Base-by-base conservation (phyloP, 2,329 filamentous ascomycete species). In the Calonectria henricotiae region DNA sequence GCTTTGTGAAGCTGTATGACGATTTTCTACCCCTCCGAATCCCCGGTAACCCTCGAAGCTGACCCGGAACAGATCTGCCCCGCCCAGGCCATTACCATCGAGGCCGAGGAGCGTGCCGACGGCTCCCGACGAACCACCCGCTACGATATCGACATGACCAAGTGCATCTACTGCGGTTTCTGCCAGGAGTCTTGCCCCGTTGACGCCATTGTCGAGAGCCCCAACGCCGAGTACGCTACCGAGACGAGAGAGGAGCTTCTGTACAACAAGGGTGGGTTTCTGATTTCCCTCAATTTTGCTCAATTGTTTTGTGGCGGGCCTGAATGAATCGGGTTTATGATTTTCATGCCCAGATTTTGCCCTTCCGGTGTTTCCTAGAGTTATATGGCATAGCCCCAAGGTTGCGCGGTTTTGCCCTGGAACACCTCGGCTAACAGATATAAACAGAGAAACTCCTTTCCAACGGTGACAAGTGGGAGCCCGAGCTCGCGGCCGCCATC, bases 71-170 rank as follows among this genome's bases (percentile, higher is more conserved):
- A 91, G 89, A 93, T 98, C 81, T 99, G 96, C 89, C 96, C 96
- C 47, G 96, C 96, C 68, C 94, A 98, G 86, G 96, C 96, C 80
- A 99, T 99, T 84, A 99, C 96, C 64, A 99, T 99, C 79, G 96
- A 99, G 87, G 96, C 96, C 68, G 96, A 99, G 85, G 96, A 99
- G 88, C 95, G 96, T 82, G 94, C 94, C 80, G 96, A 99, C 80
- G 96, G 96, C 74, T 97, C 94, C 80, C 92, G 96, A 84, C 91
- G 96, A 82, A 99, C 96, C 62, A 98, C 96, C 70, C 92, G 96
- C 82, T 99, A 99, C 86, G 96, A 99, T 83, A 98, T 99, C 82
- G 96, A 99, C 86, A 99, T 99, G 96, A 98, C 96, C 80, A 99
- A 99, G 89, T 99, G 96, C 87, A 99, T 99, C 85, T 99, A 98